Evolutionary conservation across 495 filamentous ascomycete genomes (phyloP).

Genomic region (Copromyces sp.): DNA sequence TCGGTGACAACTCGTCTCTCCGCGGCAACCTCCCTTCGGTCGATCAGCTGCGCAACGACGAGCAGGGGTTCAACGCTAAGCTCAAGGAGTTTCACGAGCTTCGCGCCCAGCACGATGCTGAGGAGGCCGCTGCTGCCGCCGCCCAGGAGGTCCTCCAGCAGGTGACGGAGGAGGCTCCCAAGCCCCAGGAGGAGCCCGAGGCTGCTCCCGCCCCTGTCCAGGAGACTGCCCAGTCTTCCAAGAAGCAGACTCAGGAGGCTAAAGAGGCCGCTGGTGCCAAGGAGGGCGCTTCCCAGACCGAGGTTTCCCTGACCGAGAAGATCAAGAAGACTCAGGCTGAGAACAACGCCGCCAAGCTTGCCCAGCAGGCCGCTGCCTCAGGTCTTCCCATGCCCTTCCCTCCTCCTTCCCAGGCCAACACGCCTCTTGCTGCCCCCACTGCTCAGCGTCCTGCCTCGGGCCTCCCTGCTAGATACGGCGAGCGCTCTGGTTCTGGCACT

Average conservation of each 20-base stretch:
- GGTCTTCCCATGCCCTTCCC: constrained; percentile 69
- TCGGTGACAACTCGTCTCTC: constrained; percentile 19
- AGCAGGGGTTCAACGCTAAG: constrained; percentile 40
- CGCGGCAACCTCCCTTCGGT: constrained; percentile 32
- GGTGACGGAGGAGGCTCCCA: constrained; percentile 5
- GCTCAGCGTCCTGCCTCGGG: constrained; percentile 77
- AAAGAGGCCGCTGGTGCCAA: constrained; percentile 4
- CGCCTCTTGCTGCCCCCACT: constrained; percentile 75
- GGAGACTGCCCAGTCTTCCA: not conserved
- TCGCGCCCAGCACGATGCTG: constrained; percentile 46
- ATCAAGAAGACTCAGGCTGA: constrained; percentile 64
- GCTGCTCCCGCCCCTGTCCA: not conserved
- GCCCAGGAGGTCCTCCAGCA: constrained; percentile 6
- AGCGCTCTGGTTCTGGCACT: constrained; percentile 65
- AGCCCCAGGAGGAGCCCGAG: constrained; percentile 1
- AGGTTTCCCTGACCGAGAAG: constrained; percentile 72
- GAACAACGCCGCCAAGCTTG: constrained; percentile 42
- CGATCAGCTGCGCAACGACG: constrained; percentile 38
- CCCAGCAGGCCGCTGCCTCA: constrained; percentile 44
- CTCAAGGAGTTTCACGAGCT: constrained; percentile 47
- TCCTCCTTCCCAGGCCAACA: constrained; percentile 55
- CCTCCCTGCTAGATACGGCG: constrained; percentile 67
- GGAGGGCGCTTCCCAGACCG: constrained; percentile 1
- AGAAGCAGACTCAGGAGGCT: not conserved
- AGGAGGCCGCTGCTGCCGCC: constrained; percentile 17